Percentiles rank a stretch among this genome's conserved stretches.
phyloP scores from a whole-genome alignment of 116 monocot species.

The Iris pallida region DNA sequence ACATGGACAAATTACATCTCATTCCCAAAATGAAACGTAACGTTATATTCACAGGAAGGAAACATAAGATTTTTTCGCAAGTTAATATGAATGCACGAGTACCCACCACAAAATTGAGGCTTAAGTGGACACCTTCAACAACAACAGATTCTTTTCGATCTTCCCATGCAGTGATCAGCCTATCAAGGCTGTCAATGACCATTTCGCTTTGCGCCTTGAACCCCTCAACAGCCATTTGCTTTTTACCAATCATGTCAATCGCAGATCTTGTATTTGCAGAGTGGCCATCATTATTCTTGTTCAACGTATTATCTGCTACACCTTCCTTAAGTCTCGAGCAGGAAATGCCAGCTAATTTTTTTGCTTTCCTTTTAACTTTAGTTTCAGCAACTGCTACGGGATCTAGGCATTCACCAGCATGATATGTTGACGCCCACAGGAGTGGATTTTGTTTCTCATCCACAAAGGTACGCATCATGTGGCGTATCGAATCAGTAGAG shows the following conservation, averaged over 20 bases:
- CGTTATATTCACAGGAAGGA: too few relatives aligned
- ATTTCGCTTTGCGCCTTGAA: conserved; percentile 95
- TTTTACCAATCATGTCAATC: conserved; percentile 46
- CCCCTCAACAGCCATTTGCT: conserved; percentile 85
- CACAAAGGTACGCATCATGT: conserved; percentile 96
- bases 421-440: conserved; percentile 95
- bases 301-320: conserved; percentile 14
- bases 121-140: too few relatives aligned
- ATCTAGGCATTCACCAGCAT: conserved; percentile 93
- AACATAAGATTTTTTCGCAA: too few relatives aligned
- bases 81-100: too few relatives aligned
- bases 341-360: conserved; percentile 47
- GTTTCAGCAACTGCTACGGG: conserved; percentile 83
- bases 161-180: conserved; percentile 90
- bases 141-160: too few relatives aligned
- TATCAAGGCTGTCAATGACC: conserved; percentile 93
- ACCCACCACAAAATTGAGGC: too few relatives aligned
- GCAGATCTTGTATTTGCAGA: conserved; percentile 13
- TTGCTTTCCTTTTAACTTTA: conserved; percentile 70
- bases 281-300: conserved; percentile 23
- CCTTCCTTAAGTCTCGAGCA: conserved; percentile 25
- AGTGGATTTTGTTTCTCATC: conserved; percentile 88
- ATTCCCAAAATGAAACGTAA: too few relatives aligned
- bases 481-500: conserved; percentile 97
- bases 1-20: too few relatives aligned